Evolutionary conservation across 2,329 filamentous ascomycete species (phyloP), one percentile per base, ranked within the genome.

Genomic region (Trichoderma semiorbis): DNA sequence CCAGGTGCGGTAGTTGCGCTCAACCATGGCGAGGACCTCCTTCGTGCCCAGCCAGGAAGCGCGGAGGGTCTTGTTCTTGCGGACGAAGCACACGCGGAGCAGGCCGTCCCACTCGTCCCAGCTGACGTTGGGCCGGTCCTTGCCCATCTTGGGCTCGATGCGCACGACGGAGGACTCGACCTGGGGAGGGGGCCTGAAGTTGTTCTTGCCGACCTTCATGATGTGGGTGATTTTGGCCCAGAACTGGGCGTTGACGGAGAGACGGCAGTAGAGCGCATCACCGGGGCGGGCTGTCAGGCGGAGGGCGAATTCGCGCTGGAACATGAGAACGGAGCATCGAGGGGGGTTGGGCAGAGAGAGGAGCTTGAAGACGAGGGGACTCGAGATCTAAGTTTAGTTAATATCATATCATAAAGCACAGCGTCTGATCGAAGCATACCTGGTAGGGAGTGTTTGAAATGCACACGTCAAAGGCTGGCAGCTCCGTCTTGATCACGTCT

Each of bases 51-150:
- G 84, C 83, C 94, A 97, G 73, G 90, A 92, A 6, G 93, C 92
- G 50, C 94, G 87, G 69, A 98, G 84, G 1, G 94, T 97, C 81
- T 95, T 94, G 83, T 98, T 98, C 84, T 97, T 96, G 76, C 96
- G 86, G 74, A 87, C 87, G 76, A 85, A 84, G 75, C 81, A 83
- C 76, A 97, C 97, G 73, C 91, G 86, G 73, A 98, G 82, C 79
- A 98, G 86, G 11, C 95, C 95, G 79, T 98, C 95, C 91, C 95
- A 98, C 81, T 98, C 96, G 68, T 97, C 94, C 82, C 95, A 98
- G 79, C 90, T 93, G 74, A 98, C 95, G 76, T 94, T 91, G 68
- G 95, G 95, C 47, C 94, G 85, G 75, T 91, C 89, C 62, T 83
- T 85, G 12, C 94, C 94, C 47, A 89, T 87, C 84, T 98, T 97